phyloP scores from a whole-genome alignment of 306 rosid species.

The Prunus campanulata region DNA sequence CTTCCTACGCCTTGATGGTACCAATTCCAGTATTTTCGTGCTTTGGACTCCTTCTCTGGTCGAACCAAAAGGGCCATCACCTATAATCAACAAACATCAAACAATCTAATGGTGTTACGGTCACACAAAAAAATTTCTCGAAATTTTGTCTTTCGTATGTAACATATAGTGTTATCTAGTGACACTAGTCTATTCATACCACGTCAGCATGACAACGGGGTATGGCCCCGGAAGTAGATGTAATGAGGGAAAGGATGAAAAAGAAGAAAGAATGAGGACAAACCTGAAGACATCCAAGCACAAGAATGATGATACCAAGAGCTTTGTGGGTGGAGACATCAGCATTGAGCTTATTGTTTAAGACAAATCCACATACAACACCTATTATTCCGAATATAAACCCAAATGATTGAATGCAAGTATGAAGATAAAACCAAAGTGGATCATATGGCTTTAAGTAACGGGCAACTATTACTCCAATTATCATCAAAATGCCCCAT shows the following conservation, averaged over 20 bases:
- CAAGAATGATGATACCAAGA: slow-evolving; percentile 64
- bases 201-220: background rate
- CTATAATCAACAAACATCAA: slow-evolving; percentile 24
- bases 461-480: slow-evolving; percentile 70
- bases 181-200: background rate
- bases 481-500: slow-evolving; percentile 66
- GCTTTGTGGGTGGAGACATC: slow-evolving; percentile 49
- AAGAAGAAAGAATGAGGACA: background rate
- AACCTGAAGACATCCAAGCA: slow-evolving; percentile 71
- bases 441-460: slow-evolving; percentile 55
- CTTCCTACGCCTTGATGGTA: slow-evolving; percentile 66
- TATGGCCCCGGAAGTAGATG: background rate
- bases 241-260: background rate
- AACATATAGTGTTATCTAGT: background rate
- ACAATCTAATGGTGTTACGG: background rate
- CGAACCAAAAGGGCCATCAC: slow-evolving; percentile 60
- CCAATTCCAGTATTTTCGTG: slow-evolving; percentile 71
- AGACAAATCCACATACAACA: slow-evolving; percentile 47
- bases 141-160: too few species aligned
- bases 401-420: slow-evolving; percentile 48
- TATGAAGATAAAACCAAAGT: slow-evolving; percentile 65
- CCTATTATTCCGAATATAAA: slow-evolving; percentile 55
- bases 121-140: too few species aligned
- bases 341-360: slow-evolving; percentile 33
- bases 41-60: slow-evolving; percentile 52